Conservation (phyloP, 2,329 filamentous ascomycete genomes). For the Uncinocarpus reesii region DNA sequence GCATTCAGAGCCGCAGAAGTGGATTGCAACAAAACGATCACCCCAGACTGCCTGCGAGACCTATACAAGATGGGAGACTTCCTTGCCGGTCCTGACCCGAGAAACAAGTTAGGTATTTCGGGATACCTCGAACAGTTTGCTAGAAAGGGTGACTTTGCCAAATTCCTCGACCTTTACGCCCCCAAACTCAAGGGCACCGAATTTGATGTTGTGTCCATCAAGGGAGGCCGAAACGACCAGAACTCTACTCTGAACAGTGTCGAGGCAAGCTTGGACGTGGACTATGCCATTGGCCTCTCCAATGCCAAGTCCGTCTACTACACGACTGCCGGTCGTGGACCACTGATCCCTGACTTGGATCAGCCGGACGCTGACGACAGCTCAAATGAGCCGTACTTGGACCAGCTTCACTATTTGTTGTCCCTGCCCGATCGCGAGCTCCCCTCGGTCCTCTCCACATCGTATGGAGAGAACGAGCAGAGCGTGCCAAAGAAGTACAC, state of each 20-base stretch:
- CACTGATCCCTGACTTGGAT: conserved; percentile 41
- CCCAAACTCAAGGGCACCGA: conserved; percentile 43
- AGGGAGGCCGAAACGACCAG: conserved; percentile 46
- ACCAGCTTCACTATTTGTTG: conserved; percentile 52
- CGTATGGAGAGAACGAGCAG: conserved; percentile 60
- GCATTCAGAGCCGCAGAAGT: neutral
- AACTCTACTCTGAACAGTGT: conserved; percentile 33
- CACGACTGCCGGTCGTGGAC: conserved; percentile 49
- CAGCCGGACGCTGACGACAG: conserved; percentile 35
- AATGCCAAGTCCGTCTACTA: conserved; percentile 48
- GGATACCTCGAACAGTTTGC: conserved; percentile 45
- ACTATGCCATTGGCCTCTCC: conserved; percentile 49
- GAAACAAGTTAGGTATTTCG: conserved; percentile 38
- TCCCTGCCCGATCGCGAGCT: conserved; percentile 45
- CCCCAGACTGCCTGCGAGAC: conserved; percentile 41
- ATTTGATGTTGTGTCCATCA: conserved; percentile 50
- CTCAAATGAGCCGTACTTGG: conserved; percentile 57
- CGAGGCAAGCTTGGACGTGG: conserved; percentile 57
- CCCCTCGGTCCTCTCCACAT: conserved; percentile 57
- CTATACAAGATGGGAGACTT: conserved; percentile 42
- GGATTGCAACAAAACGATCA: conserved; percentile 35
- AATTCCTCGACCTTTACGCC: conserved; percentile 48
- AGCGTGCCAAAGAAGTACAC: conserved; percentile 51
- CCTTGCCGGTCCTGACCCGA: conserved; percentile 26
- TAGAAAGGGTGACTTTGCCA: conserved; percentile 45